Percentiles rank a stretch among this genome's conserved stretches.
phyloP scores from a whole-genome alignment of 2,329 filamentous ascomycete species.

The Sphaerulina musiva region DNA sequence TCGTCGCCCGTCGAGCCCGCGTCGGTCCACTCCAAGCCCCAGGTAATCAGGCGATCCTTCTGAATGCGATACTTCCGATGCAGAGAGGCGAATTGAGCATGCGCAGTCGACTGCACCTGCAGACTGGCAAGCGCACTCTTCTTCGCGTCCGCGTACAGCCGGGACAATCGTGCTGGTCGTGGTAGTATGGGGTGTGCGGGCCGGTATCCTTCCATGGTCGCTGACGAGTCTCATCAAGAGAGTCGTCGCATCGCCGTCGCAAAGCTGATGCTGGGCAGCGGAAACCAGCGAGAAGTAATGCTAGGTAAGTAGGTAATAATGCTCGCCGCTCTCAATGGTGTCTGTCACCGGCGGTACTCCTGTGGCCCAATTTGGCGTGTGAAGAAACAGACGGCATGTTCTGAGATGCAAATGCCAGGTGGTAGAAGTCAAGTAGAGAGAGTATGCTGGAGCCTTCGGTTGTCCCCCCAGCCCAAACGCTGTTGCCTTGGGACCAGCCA shows the following conservation, averaged over 20 bases:
- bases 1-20: conserved; percentile 47
- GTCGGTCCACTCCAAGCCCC: conserved; percentile 68
- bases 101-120: conserved; percentile 52
- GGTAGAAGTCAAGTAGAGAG: background rate
- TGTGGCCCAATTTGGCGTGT: too few relatives aligned
- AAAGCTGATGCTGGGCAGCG: too few relatives aligned
- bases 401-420: background rate
- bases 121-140: conserved; percentile 57
- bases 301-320: too few relatives aligned
- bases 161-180: conserved; percentile 46
- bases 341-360: too few relatives aligned
- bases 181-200: conserved; percentile 14
- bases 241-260: too few relatives aligned
- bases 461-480: conserved; percentile 1
- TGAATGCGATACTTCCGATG: conserved; percentile 74
- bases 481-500: conserved; percentile 12
- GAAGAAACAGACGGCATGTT: background rate
- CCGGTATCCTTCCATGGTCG: conserved; percentile 6
- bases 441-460: conserved; percentile 8
- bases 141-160: conserved; percentile 76
- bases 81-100: conserved; percentile 61
- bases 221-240: background rate
- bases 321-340: too few relatives aligned
- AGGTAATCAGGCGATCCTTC: conserved; percentile 69
- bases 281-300: too few relatives aligned